A percentile compares a stretch with the other conserved stretches of the same genome.
phyloP scores from a whole-genome alignment of 305 asterid genomes.

The Fraxinus xanthoxyloides region DNA sequence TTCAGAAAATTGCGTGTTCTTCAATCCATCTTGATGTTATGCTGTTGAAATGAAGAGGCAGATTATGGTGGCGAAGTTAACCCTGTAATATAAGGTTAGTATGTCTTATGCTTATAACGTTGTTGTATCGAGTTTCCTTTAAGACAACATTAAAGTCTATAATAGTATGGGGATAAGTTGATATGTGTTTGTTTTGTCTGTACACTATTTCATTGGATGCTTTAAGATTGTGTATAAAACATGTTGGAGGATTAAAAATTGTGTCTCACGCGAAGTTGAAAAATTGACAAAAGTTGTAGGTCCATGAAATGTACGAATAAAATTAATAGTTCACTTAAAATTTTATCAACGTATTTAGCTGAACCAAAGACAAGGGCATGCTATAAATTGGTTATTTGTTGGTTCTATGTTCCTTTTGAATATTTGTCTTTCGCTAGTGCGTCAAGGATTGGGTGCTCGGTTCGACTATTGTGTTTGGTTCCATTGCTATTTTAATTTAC shows the following conservation, averaged over 20 bases:
- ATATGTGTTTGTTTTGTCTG: slow-evolving; percentile 7
- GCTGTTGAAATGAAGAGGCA: neutral
- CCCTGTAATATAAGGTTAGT: neutral
- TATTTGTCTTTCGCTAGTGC: neutral
- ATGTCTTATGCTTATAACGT: slow-evolving; percentile 16
- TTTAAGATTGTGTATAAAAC: slow-evolving; percentile 23
- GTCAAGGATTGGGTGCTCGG: neutral
- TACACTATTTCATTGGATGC: slow-evolving; percentile 6
- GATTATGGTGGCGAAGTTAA: neutral
- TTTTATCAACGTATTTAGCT: neutral
- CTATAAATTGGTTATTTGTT: neutral
- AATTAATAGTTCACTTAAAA: no score
- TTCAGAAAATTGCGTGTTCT: neutral
- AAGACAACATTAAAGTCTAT: slow-evolving; percentile 8
- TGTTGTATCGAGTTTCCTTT: slow-evolving; percentile 12
- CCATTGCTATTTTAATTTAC: no score
- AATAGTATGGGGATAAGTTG: slow-evolving; percentile 15
- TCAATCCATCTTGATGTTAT: neutral
- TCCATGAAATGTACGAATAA: no score
- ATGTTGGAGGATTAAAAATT: slow-evolving; percentile 6
- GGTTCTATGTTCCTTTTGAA: no score
- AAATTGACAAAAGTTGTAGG: no score
- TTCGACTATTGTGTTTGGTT: no score
- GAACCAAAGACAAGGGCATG: neutral
- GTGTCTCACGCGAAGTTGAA: neutral